These are phyloP conservation scores for Polytolypa hystricis DNA, from an alignment of 2,329 filamentous ascomycete species.

Conservation along the genomic window DNA sequence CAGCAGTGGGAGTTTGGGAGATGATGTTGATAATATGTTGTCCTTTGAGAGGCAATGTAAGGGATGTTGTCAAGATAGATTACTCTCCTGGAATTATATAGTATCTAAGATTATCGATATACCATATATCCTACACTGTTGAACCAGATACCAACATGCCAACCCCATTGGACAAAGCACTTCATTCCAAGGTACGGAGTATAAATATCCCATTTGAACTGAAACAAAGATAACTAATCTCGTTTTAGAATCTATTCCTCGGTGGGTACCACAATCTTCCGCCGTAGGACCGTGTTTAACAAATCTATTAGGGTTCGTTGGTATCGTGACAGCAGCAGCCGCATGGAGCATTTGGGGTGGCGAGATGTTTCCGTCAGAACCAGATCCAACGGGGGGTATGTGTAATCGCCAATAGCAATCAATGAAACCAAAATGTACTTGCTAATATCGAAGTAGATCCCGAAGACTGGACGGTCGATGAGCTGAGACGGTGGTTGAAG, in stretches of 20 bases:
- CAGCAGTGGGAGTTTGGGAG: not conserved
- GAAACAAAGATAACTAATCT: conserved; percentile 11
- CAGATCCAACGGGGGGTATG: conserved; percentile 67
- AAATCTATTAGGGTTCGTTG: conserved; percentile 56
- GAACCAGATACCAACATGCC: conserved; percentile 47
- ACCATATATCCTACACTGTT: no score
- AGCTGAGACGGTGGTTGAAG: conserved; percentile 70
- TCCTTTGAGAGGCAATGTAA: conserved; percentile 3
- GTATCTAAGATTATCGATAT: no score
- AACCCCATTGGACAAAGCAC: conserved; percentile 55
- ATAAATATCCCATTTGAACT: not conserved
- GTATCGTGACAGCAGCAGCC: conserved; percentile 68
- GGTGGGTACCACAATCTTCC: conserved; percentile 38
- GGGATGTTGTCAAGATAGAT: no score
- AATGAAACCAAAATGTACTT: not conserved
- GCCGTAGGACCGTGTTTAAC: conserved; percentile 6
- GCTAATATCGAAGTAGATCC: conserved; percentile 40
- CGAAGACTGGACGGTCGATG: conserved; percentile 63
- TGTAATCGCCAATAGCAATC: conserved; percentile 16
- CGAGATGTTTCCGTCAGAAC: conserved; percentile 65
- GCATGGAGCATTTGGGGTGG: conserved; percentile 77
- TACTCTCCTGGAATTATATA: no score
- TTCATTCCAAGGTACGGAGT: conserved; percentile 55
- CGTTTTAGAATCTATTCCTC: conserved; percentile 53
- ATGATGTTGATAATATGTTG: not conserved